Evolutionary conservation across 176 grass and related monocot species (phyloP), one percentile per base, ranked within the genome.

Genomic region (Cenchrus purpureus): DNA sequence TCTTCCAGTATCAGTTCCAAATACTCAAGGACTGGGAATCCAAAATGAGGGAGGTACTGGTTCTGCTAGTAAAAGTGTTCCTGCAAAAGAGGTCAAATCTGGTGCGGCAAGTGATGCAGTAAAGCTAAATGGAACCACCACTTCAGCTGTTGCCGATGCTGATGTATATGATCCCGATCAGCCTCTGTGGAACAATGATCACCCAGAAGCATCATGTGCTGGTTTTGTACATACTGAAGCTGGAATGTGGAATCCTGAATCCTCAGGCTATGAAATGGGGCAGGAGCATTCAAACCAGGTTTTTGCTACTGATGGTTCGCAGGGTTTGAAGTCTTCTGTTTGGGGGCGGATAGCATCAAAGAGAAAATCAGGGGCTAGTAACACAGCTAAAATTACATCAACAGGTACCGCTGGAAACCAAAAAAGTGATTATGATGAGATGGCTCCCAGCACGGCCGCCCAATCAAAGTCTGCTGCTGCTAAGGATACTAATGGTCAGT

Each of bases 121-220:
- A 53, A 99, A 87, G 73, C 65, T 65, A 58, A 96, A 92, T 79
- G 91, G 88, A 79, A 80, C 78, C 69, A 69, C 85, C 42, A 14
- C 81, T 89, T 84, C 79, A 81, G 88, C 66, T 81, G 71, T 87
- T 80, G 45, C 80, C 85, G 92, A 99, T 63, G 86, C 93, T 83
- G 97, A 99, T 86, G 91, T 99, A 75, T 99, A 99, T 81, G 97
- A 99, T 89, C 97, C 97, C 74, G 97, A 99, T 89, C 97, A 99
- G 74, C 97, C 97, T 86, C 82, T 99, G 7, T 99, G 97, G 97
- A 92, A 91, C 86, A 92, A 90, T 59, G 90, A 85, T 65, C 79
- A 72, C 54, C 86, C 72, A 84, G 93, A 90, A 84, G 81, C 88
- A 82, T 92, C 93, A 68, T 60, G 31, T 83, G 34, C 85, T 81